These are phyloP conservation scores for Melastoma malabathricum DNA, from an alignment of 345 rosid species.

Conservation along the genomic window DNA sequence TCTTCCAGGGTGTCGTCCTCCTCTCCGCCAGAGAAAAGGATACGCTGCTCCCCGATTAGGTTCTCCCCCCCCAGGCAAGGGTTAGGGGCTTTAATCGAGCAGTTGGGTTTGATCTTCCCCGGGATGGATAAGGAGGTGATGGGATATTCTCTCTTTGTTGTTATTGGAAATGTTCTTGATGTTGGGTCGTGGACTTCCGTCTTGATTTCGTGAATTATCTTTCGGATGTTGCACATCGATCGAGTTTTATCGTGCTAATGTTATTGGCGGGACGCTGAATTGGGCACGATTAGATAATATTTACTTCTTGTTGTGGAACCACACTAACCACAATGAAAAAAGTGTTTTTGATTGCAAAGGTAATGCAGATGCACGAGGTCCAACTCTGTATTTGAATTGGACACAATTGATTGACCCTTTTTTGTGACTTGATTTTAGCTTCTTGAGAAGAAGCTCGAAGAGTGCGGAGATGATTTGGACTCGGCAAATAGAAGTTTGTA, in stretches of 20 bases:
- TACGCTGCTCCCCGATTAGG: constrained; percentile 6
- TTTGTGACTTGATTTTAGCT: constrained; percentile 22
- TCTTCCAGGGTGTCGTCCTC: constrained; percentile 43
- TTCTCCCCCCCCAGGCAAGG: constrained; percentile 10
- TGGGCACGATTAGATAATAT: too few relatives aligned
- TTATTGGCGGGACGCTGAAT: too few relatives aligned
- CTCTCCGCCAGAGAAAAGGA: constrained; percentile 27
- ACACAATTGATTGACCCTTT: background rate
- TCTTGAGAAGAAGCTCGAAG: constrained; percentile 59
- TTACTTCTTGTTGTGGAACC: too few relatives aligned
- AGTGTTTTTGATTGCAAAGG: too few relatives aligned
- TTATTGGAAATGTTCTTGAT: background rate
- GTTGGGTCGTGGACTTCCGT: background rate
- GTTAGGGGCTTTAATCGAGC: constrained; percentile 27
- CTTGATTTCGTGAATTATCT: too few relatives aligned
- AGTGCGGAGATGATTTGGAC: constrained; percentile 80
- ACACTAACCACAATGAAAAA: too few relatives aligned
- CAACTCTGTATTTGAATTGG: too few relatives aligned
- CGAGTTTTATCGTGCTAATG: too few relatives aligned
- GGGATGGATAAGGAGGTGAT: constrained; percentile 70
- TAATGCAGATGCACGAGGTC: too few relatives aligned
- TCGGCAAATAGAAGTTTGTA: constrained; percentile 69
- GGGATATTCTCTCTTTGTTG: background rate
- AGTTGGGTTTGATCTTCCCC: constrained; percentile 49
- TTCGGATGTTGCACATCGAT: too few relatives aligned